phyloP scores from a whole-genome alignment of 2,329 filamentous ascomycete genomes.

The Ophiostoma angusticollis region DNA sequence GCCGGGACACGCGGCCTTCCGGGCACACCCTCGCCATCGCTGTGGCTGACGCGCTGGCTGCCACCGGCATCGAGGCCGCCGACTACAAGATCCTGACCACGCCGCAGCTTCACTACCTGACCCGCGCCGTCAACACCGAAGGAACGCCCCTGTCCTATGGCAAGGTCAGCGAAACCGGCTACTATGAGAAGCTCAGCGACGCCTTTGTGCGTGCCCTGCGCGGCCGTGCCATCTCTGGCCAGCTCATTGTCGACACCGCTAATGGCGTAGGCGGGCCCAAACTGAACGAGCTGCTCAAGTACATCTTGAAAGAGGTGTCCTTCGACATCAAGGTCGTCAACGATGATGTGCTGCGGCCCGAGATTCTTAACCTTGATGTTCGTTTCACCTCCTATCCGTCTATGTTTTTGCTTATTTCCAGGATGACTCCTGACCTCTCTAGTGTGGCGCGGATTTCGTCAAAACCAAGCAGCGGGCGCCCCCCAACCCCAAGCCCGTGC shows the following conservation, averaged over 20 bases:
- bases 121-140: slow-evolving; percentile 86
- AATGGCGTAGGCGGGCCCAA: slow-evolving; percentile 95
- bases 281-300: slow-evolving; percentile 72
- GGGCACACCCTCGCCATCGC: slow-evolving; percentile 72
- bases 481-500: slow-evolving; percentile 62
- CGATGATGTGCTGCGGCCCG: slow-evolving; percentile 81
- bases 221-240: slow-evolving; percentile 58
- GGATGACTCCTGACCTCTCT: too few species aligned
- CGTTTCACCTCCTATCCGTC: too few species aligned
- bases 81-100: slow-evolving; percentile 92
- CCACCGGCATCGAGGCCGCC: slow-evolving; percentile 58
- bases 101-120: slow-evolving; percentile 94
- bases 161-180: slow-evolving; percentile 76
- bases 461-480: slow-evolving; percentile 94
- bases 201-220: slow-evolving; percentile 78
- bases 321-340: slow-evolving; percentile 75
- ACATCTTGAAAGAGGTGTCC: slow-evolving; percentile 56
- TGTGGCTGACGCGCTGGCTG: slow-evolving; percentile 66
- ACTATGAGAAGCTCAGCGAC: slow-evolving; percentile 81
- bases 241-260: slow-evolving; percentile 81
- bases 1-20: slow-evolving; percentile 84
- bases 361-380: slow-evolving; percentile 78
- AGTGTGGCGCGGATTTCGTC: slow-evolving; percentile 93
- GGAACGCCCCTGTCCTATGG: slow-evolving; percentile 81
- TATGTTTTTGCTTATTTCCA: too few species aligned